Base-by-base conservation (phyloP, 1,284 basidiomycete genomes). In the Cutaneotrichosporon dermatis region DNA sequence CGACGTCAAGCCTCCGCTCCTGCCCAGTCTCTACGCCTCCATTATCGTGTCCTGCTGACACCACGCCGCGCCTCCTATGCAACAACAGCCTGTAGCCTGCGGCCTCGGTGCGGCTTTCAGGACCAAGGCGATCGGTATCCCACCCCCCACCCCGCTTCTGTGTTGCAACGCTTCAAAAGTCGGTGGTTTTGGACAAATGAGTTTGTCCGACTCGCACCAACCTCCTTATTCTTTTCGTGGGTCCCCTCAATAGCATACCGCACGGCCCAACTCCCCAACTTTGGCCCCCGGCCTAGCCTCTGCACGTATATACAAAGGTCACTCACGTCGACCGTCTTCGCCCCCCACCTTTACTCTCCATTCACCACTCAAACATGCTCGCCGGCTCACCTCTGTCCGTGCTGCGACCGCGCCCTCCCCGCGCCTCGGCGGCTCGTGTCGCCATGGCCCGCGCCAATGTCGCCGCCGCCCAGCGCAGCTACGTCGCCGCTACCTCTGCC, bases 131-230 rank as follows among this genome's bases (percentile, higher is more conserved):
- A 49, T 36, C 46, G 46, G 46, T 36, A 49, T 35, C 46, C 46
- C 13, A 16, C n/a, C n/a, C 13, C 25, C 25, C 25, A 25, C 25
- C 25, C 25, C 25, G 25, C 25, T 25, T 25, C 25, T 25, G 25
- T 25, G 25, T 25, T 25, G 25, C 25, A 25, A 25, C 25, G 25
- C 48, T 50, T 53, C n/a, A 74, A 85, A 60, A 54, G 45, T 54
- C 60, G 60, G 60, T 42, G 36, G 25, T 55, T 55, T 25, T 49
- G 60, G 55, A 61, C 52, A 57, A 61, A 52, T 48, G 15, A 48
- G 49, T 63, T 63, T 54, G 53, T 57, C 62, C 58, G 58, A 60
- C 48, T 25, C 25, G 25, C 25, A 25, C 25, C 25, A 25, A 25
- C 13, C 43, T 5, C 37, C 33, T 34, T 42, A 16, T 15, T 16